Evolutionary conservation across 2,329 filamentous ascomycete genomes (phyloP).

Genomic region (Davidsoniella virescens): DNA sequence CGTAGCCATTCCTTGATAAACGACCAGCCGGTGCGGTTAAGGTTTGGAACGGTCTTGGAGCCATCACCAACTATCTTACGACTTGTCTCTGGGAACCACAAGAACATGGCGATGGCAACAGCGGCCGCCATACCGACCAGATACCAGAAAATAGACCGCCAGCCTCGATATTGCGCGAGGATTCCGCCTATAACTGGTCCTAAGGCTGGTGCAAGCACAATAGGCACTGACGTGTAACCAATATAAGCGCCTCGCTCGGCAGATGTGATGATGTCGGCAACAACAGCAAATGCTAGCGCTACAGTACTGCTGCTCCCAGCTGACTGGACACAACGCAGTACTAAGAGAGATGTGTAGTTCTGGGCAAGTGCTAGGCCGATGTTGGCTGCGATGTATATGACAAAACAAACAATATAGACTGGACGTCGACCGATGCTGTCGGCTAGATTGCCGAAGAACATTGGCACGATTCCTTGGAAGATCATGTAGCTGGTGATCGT

Average conservation of each 20-base stretch:
- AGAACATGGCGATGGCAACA: constrained; percentile 25
- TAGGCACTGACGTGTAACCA: constrained; percentile 32
- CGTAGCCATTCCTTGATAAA: constrained; percentile 14
- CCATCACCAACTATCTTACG: constrained; percentile 35
- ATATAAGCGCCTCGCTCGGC: constrained; percentile 46
- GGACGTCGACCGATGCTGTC: constrained; percentile 38
- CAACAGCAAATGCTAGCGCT: constrained; percentile 38
- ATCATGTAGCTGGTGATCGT: constrained; percentile 41
- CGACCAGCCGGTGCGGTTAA: constrained; percentile 21
- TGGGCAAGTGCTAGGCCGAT: constrained; percentile 35
- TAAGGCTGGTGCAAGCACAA: constrained; percentile 31
- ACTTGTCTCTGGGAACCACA: constrained; percentile 39
- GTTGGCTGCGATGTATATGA: constrained; percentile 36
- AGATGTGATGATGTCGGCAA: constrained; percentile 46
- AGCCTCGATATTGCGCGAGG: constrained; percentile 38
- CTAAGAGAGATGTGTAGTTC: constrained; percentile 32
- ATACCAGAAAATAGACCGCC: constrained; percentile 48
- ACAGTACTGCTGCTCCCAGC: constrained; percentile 43
- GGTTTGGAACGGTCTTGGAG: constrained; percentile 25
- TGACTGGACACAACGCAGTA: constrained; percentile 39
- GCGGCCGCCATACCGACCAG: constrained; percentile 30
- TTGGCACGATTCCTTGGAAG: constrained; percentile 42
- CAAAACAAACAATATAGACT: constrained; percentile 36
- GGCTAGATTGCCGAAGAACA: constrained; percentile 38
- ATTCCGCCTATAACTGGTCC: constrained; percentile 44